Evolutionary conservation across 352 stramenopile genomes (phyloP).

Genomic region (Globisporangium megalacanthum): DNA sequence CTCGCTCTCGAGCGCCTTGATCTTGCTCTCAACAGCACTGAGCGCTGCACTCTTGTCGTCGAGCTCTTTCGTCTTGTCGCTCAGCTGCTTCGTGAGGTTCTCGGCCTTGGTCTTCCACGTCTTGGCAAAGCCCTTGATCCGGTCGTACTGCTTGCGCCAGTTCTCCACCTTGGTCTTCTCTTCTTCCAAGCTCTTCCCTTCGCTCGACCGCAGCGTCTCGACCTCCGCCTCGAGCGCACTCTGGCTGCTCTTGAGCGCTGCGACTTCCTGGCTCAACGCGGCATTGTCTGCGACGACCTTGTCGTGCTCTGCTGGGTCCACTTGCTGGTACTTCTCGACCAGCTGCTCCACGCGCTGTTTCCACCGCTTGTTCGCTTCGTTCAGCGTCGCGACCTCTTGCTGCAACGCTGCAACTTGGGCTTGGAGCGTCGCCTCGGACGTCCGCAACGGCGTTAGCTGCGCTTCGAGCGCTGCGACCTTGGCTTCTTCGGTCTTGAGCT

Average conservation of each 20-base stretch:
- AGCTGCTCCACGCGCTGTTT: conserved; percentile 77
- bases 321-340: conserved; percentile 80
- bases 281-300: conserved; percentile 61
- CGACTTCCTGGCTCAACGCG: conserved; percentile 38
- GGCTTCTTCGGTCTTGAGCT: conserved; percentile 46
- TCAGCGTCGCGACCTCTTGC: conserved; percentile 53
- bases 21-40: conserved; percentile 33
- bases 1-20: conserved; percentile 29
- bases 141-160: conserved; percentile 68
- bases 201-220: conserved; percentile 34
- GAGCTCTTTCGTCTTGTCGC: conserved; percentile 60
- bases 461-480: conserved; percentile 41
- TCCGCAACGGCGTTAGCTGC: conserved; percentile 48
- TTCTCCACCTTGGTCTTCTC: conserved; percentile 67
- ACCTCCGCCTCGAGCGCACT: conserved; percentile 36
- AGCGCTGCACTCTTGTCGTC: conserved; percentile 41
- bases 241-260: conserved; percentile 36
- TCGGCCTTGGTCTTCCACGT: conserved; percentile 80
- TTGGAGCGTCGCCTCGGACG: conserved; percentile 35
- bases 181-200: conserved; percentile 48
- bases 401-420: conserved; percentile 51
- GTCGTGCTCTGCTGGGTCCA: conserved; percentile 68
- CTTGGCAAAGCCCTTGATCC: conserved; percentile 79
- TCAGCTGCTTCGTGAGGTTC: conserved; percentile 49
- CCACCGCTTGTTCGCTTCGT: conserved; percentile 66